A percentile compares a stretch with the other conserved stretches of the same genome.
These are phyloP conservation scores for Takakia lepidozioides DNA, from an alignment of 225 moss, liverwort and hornwort genomes.

Conservation along the genomic window DNA sequence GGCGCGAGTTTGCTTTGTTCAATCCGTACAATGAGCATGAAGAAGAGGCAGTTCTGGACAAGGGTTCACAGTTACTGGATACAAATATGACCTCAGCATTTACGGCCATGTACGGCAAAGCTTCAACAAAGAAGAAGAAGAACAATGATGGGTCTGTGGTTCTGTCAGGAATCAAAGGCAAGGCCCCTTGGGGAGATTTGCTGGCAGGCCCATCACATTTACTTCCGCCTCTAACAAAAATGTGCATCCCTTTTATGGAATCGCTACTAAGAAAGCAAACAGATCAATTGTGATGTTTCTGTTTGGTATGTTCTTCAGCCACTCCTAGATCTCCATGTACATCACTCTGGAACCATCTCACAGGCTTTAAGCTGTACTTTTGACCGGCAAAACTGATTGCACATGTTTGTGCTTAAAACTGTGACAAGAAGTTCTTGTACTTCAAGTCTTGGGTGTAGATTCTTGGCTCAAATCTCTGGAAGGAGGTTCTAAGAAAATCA, in stretches of 20 bases:
- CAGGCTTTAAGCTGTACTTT: no score
- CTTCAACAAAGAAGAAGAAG: constrained; percentile 17
- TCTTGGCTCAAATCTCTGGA: no score
- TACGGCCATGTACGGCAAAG: constrained; percentile 55
- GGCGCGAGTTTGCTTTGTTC: constrained; percentile 64
- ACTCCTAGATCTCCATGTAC: no score
- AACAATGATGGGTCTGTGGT: constrained; percentile 31
- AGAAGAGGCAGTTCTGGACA: constrained; percentile 13
- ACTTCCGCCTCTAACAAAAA: constrained; percentile 62
- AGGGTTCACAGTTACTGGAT: constrained; percentile 5
- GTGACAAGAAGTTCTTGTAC: no score
- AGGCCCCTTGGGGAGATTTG: constrained; percentile 79
- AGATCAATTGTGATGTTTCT: constrained; percentile 21
- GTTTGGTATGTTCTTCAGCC: no score
- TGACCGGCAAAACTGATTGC: no score
- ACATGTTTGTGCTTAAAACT: no score
- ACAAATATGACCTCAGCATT: constrained; percentile 48
- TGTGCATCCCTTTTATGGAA: constrained; percentile 80
- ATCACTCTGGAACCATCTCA: no score
- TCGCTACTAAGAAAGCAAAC: constrained; percentile 60
- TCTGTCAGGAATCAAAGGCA: constrained; percentile 35
- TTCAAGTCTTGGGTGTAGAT: no score
- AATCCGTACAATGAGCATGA: constrained; percentile 38
- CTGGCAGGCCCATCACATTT: constrained; percentile 83
- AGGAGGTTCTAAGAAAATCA: no score